These are phyloP conservation scores for Kregervanrija fluxuum DNA, from an alignment of 805 yeast species.

Conservation along the genomic window DNA sequence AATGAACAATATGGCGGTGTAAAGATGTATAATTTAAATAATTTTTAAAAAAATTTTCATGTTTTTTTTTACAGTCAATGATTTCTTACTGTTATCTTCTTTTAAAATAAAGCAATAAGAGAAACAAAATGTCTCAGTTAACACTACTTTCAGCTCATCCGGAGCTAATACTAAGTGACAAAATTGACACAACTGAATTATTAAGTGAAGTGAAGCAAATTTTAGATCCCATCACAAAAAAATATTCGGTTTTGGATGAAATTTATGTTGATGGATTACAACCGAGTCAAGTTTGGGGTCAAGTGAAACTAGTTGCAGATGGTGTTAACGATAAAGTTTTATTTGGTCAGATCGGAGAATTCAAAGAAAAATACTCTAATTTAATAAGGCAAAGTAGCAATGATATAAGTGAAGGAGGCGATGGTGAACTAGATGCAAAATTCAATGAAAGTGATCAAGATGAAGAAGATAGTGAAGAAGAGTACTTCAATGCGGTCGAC, in stretches of 20 bases:
- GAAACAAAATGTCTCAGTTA: too few species aligned
- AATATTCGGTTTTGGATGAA: constrained; percentile 65
- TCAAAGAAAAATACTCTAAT: constrained; percentile 32
- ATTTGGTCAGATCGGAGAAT: constrained; percentile 45
- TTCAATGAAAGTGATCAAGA: constrained; percentile 13
- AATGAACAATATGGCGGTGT: too few species aligned
- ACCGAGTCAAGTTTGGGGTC: constrained; percentile 90
- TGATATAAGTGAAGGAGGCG: constrained; percentile 13
- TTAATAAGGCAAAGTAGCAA: constrained; percentile 2
- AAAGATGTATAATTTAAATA: too few species aligned
- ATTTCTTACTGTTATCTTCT: too few species aligned
- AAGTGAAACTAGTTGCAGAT: constrained; percentile 77
- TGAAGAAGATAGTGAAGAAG: constrained; percentile 25
- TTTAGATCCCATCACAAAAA: constrained; percentile 46
- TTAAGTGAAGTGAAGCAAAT: constrained; percentile 36
- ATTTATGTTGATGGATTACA: constrained; percentile 80
- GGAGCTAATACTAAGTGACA: too few species aligned
- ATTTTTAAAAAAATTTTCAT: too few species aligned
- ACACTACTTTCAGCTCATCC: too few species aligned
- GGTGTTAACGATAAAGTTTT: constrained; percentile 62
- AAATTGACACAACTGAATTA: constrained; percentile 5
- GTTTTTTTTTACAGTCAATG: too few species aligned
- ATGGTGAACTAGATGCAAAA: constrained; percentile 20
- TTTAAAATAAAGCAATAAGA: too few species aligned
- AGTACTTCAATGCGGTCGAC: constrained; percentile 19